Evolutionary conservation across 78 protist species (phyloP), one percentile per base, ranked within the genome.

Genomic region (Cavenderia fasciculata): DNA sequence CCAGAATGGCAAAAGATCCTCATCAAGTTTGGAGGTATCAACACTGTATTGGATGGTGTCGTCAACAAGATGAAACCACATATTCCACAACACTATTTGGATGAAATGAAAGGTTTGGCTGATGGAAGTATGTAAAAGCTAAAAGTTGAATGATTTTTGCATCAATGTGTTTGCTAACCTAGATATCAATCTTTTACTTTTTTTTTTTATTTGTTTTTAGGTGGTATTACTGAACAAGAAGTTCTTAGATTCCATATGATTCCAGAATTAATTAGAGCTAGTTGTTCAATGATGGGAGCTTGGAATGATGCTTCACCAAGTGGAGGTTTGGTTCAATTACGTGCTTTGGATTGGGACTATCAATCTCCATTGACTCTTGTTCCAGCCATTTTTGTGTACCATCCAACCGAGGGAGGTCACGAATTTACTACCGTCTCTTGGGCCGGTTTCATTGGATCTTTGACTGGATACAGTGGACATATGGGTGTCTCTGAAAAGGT

Each of bases 321-420:
- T 36, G 82, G 73, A 31, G 47, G 49, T 16, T 38, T 93, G 23
- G 11, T 62, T 36, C 95, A 93, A 71, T 71, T 93, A 31, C 84
- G 95, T 27, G 95, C 95, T 5, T 71, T 93, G 31, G 95, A 93
- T 59, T 93, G 95, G 95, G 95, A 77, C 19, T 25, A 56, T 2
- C 75, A 85, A 16, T 52, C 29, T 52, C 94, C 94, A 40, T 44
- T 93, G 23, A 54, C n/a, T n/a, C 40, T 73, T 36, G 63, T 31
- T 33, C 91, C 94, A 19, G 54, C 69, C 23, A 65, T 87, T 8
- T 59, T 63, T 23, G 93, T 93, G 23, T 93, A 87, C 47, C 94
- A 87, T 62, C 95, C 95, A 44, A 36, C 62, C 14, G 73, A n/a
- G 2, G 78, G 77, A 18, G 94, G 76, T 2, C 11, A 38, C 12